Evolutionary conservation across 2,329 filamentous ascomycete species (phyloP), one percentile per base, ranked within the genome.

Genomic region (Dactylellina drechsleri): DNA sequence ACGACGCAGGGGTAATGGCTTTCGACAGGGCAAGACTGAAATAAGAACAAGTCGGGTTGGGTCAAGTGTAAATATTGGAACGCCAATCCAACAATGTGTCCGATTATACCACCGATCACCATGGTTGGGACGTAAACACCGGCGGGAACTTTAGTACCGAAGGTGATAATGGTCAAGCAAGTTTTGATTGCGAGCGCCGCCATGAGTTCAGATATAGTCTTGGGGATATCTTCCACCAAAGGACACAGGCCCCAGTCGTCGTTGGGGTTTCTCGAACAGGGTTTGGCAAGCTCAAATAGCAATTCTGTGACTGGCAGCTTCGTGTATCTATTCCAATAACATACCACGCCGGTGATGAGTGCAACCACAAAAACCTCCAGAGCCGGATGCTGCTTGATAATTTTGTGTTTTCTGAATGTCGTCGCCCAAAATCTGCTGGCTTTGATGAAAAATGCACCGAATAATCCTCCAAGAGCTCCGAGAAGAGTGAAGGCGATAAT

Each of bases 111-210:
- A 77, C 95, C 95, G 16, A 98, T 92, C 28, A 98, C 95, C 95
- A 99, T 99, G 79, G 94, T 97, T 2, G 95, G 95, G 1, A 99
- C 93, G 79, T 99, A 99, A 78, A 99, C 79, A 77, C 95, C 95
- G 0, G 94, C 93, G 8, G 95, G 95, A 0, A 98, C 89, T 85
- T 98, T 98, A 13, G 77, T 78, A 31, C 79, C 78, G 53, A 80
- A 79, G 8, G 79, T 80, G 54, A 79, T 78, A 43, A 79, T 77
- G 16, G 95, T 98, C 49, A 99, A 83, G 53, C 94, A 85, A 0
- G 92, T 91, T 81, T 99, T 99, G 83, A 98, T 90, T 26, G 97
- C 83, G 77, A 98, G 95, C 0, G 94, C 94, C 16, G 89, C 82
- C 12, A 90, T 83, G 0, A 99, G 85, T 66, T 89, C 91, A 28